Percentiles rank a stretch among this genome's conserved stretches.
phyloP scores from a whole-genome alignment of 306 rosid species.

The Trichosanthes cucumerina region DNA sequence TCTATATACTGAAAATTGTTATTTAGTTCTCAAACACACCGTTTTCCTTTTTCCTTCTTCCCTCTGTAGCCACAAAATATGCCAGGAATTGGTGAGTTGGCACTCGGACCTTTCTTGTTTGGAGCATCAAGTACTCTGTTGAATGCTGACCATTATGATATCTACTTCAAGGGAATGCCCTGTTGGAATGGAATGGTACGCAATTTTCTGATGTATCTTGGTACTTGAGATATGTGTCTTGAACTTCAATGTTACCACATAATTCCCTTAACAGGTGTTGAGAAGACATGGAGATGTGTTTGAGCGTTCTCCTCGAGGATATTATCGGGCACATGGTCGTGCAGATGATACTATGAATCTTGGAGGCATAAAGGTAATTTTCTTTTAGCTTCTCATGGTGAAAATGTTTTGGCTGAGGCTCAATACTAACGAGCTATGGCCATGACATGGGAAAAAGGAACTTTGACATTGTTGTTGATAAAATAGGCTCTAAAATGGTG shows the following conservation, averaged over 20 bases:
- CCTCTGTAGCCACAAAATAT: constrained; percentile 47
- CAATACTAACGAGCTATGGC: neutral
- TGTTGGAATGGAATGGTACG: constrained; percentile 61
- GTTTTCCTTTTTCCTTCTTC: neutral
- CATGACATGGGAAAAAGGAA: neutral
- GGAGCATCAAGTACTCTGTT: constrained; percentile 69
- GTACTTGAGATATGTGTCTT: neutral
- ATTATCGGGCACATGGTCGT: constrained; percentile 91
- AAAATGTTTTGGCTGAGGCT: neutral
- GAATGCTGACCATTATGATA: constrained; percentile 73
- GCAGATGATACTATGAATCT: constrained; percentile 97
- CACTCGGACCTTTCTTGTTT: constrained; percentile 66
- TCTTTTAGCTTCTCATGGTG: neutral
- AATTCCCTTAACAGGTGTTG: constrained; percentile 35
- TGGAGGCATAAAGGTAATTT: constrained; percentile 83
- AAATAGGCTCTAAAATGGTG: neutral
- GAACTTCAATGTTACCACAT: constrained; percentile 10
- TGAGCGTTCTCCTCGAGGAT: constrained; percentile 66
- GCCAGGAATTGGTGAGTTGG: constrained; percentile 87
- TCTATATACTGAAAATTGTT: neutral
- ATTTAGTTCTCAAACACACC: neutral
- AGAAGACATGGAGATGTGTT: constrained; percentile 92
- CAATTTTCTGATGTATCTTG: constrained; percentile 15
- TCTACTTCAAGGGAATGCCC: constrained; percentile 89
- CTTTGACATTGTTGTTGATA: neutral